These are phyloP conservation scores for Solanum verrucosum DNA, from an alignment of 257 asterid species.

Conservation along the genomic window DNA sequence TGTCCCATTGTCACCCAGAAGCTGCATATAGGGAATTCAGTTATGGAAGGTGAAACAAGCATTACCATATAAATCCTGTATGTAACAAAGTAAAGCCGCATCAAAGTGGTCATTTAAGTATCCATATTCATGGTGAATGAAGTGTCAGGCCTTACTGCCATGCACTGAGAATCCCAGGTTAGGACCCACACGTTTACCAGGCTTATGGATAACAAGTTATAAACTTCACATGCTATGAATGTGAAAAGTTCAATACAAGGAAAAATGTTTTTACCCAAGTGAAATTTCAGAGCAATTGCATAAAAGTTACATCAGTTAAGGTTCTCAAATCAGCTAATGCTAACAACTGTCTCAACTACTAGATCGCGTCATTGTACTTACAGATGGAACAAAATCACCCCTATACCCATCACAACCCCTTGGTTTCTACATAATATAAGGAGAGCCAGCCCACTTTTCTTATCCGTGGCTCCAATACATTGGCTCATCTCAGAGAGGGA, in stretches of 20 bases:
- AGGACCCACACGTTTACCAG: not conserved
- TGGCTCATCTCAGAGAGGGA: not conserved
- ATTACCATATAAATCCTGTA: not conserved
- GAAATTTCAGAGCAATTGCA: not conserved
- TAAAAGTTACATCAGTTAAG: not conserved
- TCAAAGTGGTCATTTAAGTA: not conserved
- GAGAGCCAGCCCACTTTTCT: not conserved
- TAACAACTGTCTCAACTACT: not conserved
- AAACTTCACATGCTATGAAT: not conserved
- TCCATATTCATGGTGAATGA: not conserved
- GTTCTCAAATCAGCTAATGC: not conserved
- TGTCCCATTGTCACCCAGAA: constrained; percentile 67
- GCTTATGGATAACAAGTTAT: not conserved
- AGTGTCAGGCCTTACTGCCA: not conserved
- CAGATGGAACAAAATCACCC: not conserved
- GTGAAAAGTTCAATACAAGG: not conserved
- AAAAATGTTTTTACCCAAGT: not conserved
- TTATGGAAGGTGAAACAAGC: not conserved
- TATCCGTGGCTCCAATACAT: not conserved
- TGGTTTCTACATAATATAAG: not conserved
- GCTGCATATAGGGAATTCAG: constrained; percentile 34
- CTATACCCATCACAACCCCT: not conserved
- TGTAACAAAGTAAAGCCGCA: not conserved
- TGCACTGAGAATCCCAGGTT: not conserved
- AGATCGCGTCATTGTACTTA: not conserved